Base-by-base conservation (phyloP, 2,329 filamentous ascomycete genomes). In the Whalleya microplaca region DNA sequence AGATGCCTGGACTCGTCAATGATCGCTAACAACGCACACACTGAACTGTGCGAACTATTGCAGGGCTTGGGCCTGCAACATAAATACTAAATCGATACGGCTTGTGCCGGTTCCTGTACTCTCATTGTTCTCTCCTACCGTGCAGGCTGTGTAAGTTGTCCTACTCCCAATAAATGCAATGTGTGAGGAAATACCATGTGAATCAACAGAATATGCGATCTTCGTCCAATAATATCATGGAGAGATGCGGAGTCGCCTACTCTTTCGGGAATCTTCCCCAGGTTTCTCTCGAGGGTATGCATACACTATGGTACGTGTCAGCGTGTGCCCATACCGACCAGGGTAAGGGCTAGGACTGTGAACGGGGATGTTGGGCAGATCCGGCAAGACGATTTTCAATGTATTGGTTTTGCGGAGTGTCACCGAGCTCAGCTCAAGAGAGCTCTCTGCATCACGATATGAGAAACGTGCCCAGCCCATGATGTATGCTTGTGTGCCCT, bases 161-260 rank as follows among this genome's bases (percentile, higher is more conserved):
- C 20, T 10, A 44, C 42, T 3, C 42, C 42, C 6, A 19, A 7
- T 10, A 21, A 10, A n/a, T 27, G 23, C 23, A 27, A 27, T 27
- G 23, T 21, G 43, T 42, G 45, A 14, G 44, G 48, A 45, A 50
- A 29, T 12, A 52, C 44, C 29, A 42, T 21, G 2, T 18, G 32
- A 21, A 50, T 50, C 23, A n/a, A 32, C 44, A 20, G 40, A 45
- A 20, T 23, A 27, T 7, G 5, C n/a, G 3, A n/a, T 27, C 27
- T 23, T 42, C 23, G 21, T 40, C 56, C 59, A 61, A 61, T 59
- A 23, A 21, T n/a, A 42, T 47, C 32, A 14, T 21, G 40, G 41
- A 21, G 20, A 7, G 21, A 43, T n/a, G 44, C 32, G 45, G 55
- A 32, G 53, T 47, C 32, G 44, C 41, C 45, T 58, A 14, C 55